Conservation (phyloP, 2,329 filamentous ascomycete genomes). For the Claviceps sp. region DNA sequence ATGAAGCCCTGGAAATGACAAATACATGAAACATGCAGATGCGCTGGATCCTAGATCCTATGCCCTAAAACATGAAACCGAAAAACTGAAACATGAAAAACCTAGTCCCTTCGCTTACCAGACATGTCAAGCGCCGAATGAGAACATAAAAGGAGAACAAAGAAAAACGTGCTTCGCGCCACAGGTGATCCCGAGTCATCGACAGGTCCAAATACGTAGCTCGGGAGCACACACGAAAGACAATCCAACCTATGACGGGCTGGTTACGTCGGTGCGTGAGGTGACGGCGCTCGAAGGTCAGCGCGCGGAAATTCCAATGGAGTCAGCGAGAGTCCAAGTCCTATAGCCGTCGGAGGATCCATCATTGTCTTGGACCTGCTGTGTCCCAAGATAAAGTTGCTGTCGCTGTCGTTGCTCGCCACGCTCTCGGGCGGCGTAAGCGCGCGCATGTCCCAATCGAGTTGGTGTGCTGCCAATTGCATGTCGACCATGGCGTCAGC, state of each 20-base stretch:
- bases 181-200: not conserved
- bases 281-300: constrained; percentile 7
- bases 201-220: not conserved
- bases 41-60: not conserved
- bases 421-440: constrained; percentile 18
- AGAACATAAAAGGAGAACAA: not conserved
- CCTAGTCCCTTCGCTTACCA: not conserved
- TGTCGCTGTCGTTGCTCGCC: constrained; percentile 14
- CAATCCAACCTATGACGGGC: constrained; percentile 10
- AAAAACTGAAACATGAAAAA: not conserved
- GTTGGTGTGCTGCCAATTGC: constrained; percentile 38
- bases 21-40: too few species aligned
- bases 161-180: not conserved
- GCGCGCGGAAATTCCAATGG: constrained; percentile 9
- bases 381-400: constrained; percentile 18
- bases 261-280: constrained; percentile 6
- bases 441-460: constrained; percentile 14
- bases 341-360: constrained; percentile 7
- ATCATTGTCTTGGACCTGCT: constrained; percentile 23
- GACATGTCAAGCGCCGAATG: not conserved
- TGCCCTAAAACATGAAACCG: not conserved
- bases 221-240: too few species aligned
- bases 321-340: constrained; percentile 14
- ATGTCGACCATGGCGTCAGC: constrained; percentile 49
- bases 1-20: not conserved